Conservation (phyloP, 306 rosid genomes). For the Rosa lucieae region DNA sequence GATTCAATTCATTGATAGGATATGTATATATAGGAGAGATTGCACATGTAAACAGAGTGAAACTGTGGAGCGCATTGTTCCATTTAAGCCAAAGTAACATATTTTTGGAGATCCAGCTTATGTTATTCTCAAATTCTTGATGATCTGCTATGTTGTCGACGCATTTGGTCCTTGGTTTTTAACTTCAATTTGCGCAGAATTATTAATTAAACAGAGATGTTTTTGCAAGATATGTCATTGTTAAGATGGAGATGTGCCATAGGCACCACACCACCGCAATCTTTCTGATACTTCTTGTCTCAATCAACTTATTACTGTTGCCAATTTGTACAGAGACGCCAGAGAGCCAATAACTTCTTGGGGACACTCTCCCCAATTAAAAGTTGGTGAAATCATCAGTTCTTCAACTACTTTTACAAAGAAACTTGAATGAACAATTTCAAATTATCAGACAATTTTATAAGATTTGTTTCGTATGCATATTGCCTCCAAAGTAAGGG, state of each 20-base stretch:
- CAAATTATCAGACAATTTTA: background rate
- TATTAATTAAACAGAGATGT: background rate
- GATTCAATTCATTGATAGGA: conserved; percentile 16
- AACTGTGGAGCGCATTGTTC: background rate
- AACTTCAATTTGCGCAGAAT: background rate
- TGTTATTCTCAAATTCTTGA: background rate
- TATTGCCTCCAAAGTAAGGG: background rate
- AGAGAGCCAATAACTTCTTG: background rate
- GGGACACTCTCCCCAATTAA: background rate
- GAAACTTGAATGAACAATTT: background rate
- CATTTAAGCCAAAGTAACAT: background rate
- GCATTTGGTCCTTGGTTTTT: background rate
- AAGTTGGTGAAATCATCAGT: background rate
- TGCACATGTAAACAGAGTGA: background rate
- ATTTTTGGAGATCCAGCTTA: background rate
- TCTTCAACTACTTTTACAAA: background rate
- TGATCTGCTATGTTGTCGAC: background rate
- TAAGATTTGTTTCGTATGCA: background rate
- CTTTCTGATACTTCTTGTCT: background rate
- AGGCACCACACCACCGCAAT: background rate
- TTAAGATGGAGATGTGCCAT: background rate
- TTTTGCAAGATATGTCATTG: background rate
- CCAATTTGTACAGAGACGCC: background rate
- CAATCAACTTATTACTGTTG: background rate
- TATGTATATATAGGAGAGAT: background rate